Conservation (phyloP, 495 filamentous ascomycete genomes). For the Podospora pseudopauciseta region DNA sequence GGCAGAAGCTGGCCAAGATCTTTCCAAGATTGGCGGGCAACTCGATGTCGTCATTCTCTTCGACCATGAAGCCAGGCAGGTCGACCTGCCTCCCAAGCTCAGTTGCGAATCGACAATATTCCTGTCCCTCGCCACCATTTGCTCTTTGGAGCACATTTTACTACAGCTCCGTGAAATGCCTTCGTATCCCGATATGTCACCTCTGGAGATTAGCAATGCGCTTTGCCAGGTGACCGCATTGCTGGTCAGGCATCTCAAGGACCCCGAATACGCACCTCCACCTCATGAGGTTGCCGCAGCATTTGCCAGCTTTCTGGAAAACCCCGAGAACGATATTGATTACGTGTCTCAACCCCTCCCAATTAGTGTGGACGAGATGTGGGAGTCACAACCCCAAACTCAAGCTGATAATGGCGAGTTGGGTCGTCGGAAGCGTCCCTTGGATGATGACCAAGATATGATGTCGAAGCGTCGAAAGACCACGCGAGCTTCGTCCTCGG, state of each 20-base stretch:
- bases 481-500: slow-evolving; percentile 10
- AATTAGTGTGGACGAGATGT: slow-evolving; percentile 36
- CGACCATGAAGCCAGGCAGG: slow-evolving; percentile 36
- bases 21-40: slow-evolving; percentile 15
- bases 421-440: slow-evolving; percentile 35
- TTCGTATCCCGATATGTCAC: slow-evolving; percentile 28
- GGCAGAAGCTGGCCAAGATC: slow-evolving; percentile 22
- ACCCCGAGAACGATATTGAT: slow-evolving; percentile 29
- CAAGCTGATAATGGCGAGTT: slow-evolving; percentile 12
- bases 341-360: slow-evolving; percentile 38
- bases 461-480: slow-evolving; percentile 24
- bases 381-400: slow-evolving; percentile 21
- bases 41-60: slow-evolving; percentile 42
- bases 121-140: slow-evolving; percentile 35
- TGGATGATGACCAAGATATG: slow-evolving; percentile 2
- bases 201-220: slow-evolving; percentile 39
- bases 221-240: slow-evolving; percentile 34
- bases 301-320: slow-evolving; percentile 36
- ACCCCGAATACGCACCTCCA: slow-evolving; percentile 26
- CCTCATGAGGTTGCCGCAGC: slow-evolving; percentile 34
- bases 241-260: slow-evolving; percentile 32
- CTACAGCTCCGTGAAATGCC: slow-evolving; percentile 27
- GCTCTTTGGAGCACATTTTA: slow-evolving; percentile 44
- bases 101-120: slow-evolving; percentile 23
- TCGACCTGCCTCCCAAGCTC: slow-evolving; percentile 17